phyloP scores from a whole-genome alignment of 495 filamentous ascomycete genomes.

The Penicillium atrosanguineum region DNA sequence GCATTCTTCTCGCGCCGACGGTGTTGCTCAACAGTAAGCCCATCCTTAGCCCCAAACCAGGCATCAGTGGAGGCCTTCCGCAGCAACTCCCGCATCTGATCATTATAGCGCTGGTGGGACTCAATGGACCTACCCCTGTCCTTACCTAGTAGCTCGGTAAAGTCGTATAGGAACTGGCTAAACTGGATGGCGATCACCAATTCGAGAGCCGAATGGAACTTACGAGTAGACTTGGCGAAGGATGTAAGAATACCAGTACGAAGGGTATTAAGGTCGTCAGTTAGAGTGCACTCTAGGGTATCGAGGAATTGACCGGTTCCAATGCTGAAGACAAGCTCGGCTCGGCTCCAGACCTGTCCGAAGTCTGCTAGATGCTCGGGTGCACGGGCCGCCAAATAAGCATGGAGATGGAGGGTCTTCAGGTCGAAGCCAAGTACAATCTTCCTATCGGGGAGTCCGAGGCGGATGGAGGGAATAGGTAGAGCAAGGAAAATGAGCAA shows the following conservation, averaged over 20 bases:
- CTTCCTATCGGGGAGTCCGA: conserved; percentile 11
- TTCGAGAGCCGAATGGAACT: conserved; percentile 30
- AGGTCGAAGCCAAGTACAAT: conserved; percentile 36
- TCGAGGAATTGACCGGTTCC: conserved; percentile 10
- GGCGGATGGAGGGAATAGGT: conserved; percentile 21
- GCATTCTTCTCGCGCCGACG: conserved; percentile 1
- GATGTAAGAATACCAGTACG: conserved; percentile 12
- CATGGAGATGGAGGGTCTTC: conserved; percentile 20
- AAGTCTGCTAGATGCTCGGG: conserved; percentile 25
- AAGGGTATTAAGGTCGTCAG: conserved; percentile 4
- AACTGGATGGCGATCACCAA: conserved; percentile 34
- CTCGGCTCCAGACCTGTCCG: conserved; percentile 27
- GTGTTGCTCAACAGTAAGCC: conserved; percentile 14
- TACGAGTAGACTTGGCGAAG: conserved; percentile 7
- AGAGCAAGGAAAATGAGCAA: conserved; percentile 26
- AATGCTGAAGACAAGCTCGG: conserved; percentile 19
- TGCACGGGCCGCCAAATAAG: conserved; percentile 27
- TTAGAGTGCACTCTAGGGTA: conserved; percentile 7
- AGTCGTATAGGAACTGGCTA: conserved; percentile 35
- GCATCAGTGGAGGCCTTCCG: conserved; percentile 28
- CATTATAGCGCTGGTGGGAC: conserved; percentile 9
- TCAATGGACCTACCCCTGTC: no score
- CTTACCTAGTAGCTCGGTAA: conserved; percentile 21
- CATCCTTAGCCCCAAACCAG: conserved; percentile 29
- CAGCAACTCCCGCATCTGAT: conserved; percentile 28